Evolutionary conservation across 129 eudicot genomes (phyloP).

Genomic region (Deinandra increscens): DNA sequence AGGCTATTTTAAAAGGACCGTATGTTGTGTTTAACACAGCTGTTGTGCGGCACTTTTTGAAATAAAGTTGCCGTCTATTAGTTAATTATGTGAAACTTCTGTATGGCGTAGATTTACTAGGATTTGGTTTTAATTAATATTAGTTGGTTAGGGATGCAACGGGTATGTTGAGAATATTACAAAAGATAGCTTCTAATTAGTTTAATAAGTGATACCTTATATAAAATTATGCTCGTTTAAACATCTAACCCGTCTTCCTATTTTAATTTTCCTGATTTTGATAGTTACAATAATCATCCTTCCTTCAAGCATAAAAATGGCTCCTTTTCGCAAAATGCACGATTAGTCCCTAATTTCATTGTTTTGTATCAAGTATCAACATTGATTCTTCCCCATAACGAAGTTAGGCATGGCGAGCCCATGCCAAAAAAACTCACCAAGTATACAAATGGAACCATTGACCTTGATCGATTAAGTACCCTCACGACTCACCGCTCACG

Average conservation of each 20-base stretch:
- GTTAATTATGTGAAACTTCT: neutral
- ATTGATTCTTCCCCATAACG: neutral
- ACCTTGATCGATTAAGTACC: neutral
- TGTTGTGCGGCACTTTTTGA: neutral
- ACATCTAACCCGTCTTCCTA: neutral
- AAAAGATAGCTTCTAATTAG: neutral
- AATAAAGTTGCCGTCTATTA: neutral
- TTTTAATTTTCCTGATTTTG: neutral
- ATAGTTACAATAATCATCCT: neutral
- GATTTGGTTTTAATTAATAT: neutral
- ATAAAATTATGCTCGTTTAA: neutral
- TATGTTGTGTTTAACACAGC: neutral
- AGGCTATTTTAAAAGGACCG: neutral
- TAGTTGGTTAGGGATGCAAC: slow-evolving; percentile 1
- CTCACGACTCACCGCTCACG: no score
- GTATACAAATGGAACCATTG: neutral
- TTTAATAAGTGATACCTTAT: neutral
- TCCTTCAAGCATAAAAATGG: neutral
- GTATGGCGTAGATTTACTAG: slow-evolving; percentile 1
- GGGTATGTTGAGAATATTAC: neutral
- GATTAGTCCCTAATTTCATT: neutral
- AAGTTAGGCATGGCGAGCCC: no score
- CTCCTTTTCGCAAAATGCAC: neutral
- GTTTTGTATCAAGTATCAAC: neutral
- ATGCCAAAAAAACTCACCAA: no score